A percentile compares a stretch with the other conserved stretches of the same genome.
These are phyloP conservation scores for Adansonia gregorii DNA, from an alignment of 441 rosid genomes.

Conservation along the genomic window DNA sequence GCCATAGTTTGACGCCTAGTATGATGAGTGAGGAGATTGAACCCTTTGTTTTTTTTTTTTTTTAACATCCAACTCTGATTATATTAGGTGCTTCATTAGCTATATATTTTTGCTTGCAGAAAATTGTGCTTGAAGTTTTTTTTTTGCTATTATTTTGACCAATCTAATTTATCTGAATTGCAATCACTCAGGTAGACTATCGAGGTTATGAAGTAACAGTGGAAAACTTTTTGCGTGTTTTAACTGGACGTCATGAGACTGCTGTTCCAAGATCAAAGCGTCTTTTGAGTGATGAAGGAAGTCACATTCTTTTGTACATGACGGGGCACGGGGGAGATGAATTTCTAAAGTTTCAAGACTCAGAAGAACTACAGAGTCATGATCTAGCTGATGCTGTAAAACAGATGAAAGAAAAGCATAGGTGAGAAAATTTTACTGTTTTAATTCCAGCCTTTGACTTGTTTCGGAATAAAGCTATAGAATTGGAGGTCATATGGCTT, in stretches of 20 bases:
- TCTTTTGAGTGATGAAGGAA: constrained; percentile 96
- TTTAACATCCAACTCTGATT: neutral
- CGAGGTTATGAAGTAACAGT: constrained; percentile 96
- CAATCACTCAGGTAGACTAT: constrained; percentile 81
- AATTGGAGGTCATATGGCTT: neutral
- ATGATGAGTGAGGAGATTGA: neutral
- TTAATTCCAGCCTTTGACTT: constrained; percentile 23
- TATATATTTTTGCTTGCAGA: constrained; percentile 14
- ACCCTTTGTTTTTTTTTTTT: too few relatives aligned
- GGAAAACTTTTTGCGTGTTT: constrained; percentile 86
- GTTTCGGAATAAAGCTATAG: constrained; percentile 6
- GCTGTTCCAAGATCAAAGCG: constrained; percentile 99
- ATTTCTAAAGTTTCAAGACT: constrained; percentile 93
- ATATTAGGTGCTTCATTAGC: neutral
- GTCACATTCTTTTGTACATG: constrained; percentile 96
- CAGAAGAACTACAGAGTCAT: constrained; percentile 99
- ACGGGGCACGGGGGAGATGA: constrained; percentile 99
- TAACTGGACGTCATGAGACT: constrained; percentile 87
- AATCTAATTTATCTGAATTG: constrained; percentile 35
- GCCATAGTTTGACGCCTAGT: neutral
- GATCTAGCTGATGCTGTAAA: constrained; percentile 99
- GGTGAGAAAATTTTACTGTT: constrained; percentile 43
- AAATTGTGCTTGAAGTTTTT: constrained; percentile 3
- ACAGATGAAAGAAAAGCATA: constrained; percentile 96
- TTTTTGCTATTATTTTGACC: neutral